Evolutionary conservation across 176 grass and related monocot species (phyloP), one percentile per base, ranked within the genome.

Genomic region (Bolboschoenus planiculmis): DNA sequence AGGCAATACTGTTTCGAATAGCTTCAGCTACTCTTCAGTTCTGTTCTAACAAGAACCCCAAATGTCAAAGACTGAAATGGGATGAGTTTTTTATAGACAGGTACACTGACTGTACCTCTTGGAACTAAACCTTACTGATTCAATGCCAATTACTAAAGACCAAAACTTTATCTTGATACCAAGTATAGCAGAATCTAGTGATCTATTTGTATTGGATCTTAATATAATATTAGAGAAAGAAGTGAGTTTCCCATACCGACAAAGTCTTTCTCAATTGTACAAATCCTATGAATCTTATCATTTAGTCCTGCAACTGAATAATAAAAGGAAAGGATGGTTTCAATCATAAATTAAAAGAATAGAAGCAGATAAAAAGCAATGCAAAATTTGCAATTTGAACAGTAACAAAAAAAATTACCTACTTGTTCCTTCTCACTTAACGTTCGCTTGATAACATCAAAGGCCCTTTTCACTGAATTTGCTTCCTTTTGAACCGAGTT

Each of bases 181-280:
- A 42, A 39, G 37, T 61, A 39, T 59, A 51, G 58, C 7, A 83
- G 29, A 83, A 53, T 47, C 8, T 46, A 51, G n/a, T 21, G 3
- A 83, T 44, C 18, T 37, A 83, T 24, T n/a, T 39, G 8, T 31
- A 40, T 43, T 48, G 34, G 57, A 33, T 78, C 33, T 79, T 18
- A 46, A 56, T 84, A n/a, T 73, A 62, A 58, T 62, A 40, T 83
- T 39, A 20, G 87, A 62, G 23, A 36, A 11, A 75, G 34, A 87
- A 20, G 75, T 56, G 15, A 53, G 78, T 56, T 37, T 48, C 47
- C 8, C 48, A 39, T 97, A 97, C 94, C 91, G 58, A 87, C 76
- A 83, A 97, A 94, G 60, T 94, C 94, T 78, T 92, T 90, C 78
- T 94, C 94, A 42, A 97, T 81, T 44, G 86, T 68, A 85, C 82